Evolutionary conservation across 169 alveolate genomes (phyloP), one percentile per base, ranked within the genome.

Genomic region (Besnoitia besnoiti): DNA sequence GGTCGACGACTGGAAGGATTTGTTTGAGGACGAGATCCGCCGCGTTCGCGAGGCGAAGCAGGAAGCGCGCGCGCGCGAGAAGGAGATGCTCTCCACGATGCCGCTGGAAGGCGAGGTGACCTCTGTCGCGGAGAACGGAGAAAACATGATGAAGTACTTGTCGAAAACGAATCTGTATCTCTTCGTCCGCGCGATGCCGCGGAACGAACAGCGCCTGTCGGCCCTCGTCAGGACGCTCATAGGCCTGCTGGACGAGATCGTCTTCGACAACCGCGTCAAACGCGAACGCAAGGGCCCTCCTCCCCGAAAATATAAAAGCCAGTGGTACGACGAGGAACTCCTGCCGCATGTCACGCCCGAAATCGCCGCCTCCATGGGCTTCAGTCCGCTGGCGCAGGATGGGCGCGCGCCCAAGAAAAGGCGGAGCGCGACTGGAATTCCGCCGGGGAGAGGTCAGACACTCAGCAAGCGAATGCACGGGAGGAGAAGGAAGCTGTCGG

Each of bases 251-350:
- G 87, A 77, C 37, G 87, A 77, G 40, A 77, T 77, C 59, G 49
- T 35, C 21, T 37, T 42, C 8, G 87, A 77, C 33, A 42, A 40
- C 39, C 87, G 87, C 8, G 55, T 44, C 19, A 77, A 77, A 37
- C 14, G 10, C 4, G 61, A 77, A 21, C 87, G 30, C 40, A 77
- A 77, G 59, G 87, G 87, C 37, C 87, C 87, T 30, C 87, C 87
- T 16, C 87, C 59, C 37, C 10, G 87, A 24, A 77, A 77, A 44
- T 77, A 77, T 35, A 77, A 77, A 44, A 35, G 87, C 10, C 87
- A 77, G 87, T 77, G 87, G 87, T 77, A 77, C 59, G 87, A 77
- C 87, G 87, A 77, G 55, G 87, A 77, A 24, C 59, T 77, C 61
- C 87, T 77, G 8, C 87, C 87, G 19, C 87, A 77, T 21, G 30